Conservation (phyloP, 2,329 filamentous ascomycete genomes). For the Xylariaceae sp. region DNA sequence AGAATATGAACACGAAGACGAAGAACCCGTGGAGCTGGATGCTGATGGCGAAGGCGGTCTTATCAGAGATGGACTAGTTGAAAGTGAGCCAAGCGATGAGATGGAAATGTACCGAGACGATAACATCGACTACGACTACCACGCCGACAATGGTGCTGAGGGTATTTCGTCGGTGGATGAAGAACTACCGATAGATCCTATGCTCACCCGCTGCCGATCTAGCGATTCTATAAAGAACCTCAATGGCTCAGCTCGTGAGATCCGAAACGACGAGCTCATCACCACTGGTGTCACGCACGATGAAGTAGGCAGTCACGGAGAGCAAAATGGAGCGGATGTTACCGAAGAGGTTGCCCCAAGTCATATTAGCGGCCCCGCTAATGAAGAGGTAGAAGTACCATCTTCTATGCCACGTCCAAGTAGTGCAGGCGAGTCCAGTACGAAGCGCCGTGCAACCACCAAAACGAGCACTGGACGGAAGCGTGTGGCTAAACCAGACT, state of each 20-base stretch:
- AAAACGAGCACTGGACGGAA: constrained; percentile 35
- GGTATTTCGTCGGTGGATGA: background rate
- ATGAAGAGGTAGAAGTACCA: constrained; percentile 27
- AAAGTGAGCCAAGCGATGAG: constrained; percentile 2
- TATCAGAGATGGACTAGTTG: background rate
- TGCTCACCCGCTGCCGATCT: background rate
- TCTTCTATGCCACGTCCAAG: constrained; percentile 28
- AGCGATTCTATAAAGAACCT: background rate
- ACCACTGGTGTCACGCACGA: background rate
- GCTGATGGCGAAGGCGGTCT: background rate
- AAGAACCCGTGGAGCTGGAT: constrained; percentile 15
- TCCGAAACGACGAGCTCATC: background rate
- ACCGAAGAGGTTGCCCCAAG: background rate
- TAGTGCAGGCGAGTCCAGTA: background rate
- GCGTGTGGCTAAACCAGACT: constrained; percentile 37
- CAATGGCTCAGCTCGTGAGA: background rate
- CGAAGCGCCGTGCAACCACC: background rate
- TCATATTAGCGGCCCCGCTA: background rate
- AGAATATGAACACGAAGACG: too few species aligned
- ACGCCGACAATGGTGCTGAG: background rate
- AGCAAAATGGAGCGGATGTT: background rate
- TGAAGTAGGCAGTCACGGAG: background rate
- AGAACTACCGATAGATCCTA: background rate
- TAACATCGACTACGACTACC: constrained; percentile 19
- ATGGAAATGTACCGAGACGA: constrained; percentile 17